These are phyloP conservation scores for Fulvia fulva DNA, from an alignment of 2,329 filamentous ascomycete genomes.

Conservation along the genomic window DNA sequence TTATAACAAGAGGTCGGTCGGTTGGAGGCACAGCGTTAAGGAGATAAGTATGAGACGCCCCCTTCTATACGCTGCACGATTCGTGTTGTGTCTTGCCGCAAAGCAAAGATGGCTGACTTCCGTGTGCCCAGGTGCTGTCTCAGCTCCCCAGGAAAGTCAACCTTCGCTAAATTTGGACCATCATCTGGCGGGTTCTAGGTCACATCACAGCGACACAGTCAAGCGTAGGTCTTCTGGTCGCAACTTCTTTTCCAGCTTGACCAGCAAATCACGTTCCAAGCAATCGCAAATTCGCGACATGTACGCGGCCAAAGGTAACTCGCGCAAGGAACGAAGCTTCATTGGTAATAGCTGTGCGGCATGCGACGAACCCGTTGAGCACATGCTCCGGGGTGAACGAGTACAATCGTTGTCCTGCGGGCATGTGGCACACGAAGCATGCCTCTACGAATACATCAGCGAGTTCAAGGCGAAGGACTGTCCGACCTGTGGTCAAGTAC, in stretches of 20 bases:
- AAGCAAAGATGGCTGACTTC: conserved; percentile 18
- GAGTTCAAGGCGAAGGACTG: conserved; percentile 93
- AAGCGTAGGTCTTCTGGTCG: conserved; percentile 9
- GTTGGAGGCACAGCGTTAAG: conserved; percentile 14
- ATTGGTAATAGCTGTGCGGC: conserved; percentile 89
- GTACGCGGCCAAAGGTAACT: conserved; percentile 30
- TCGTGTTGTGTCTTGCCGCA: conserved; percentile 4
- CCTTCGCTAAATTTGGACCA: conserved; percentile 19
- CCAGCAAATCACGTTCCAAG: conserved; percentile 19
- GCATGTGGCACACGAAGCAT: conserved; percentile 97
- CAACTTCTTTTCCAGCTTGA: conserved; percentile 14
- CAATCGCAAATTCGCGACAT: conserved; percentile 31
- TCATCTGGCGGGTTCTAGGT: conserved; percentile 5
- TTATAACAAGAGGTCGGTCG: conserved; percentile 10
- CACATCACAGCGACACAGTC: conserved; percentile 10
- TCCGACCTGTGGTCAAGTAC: conserved; percentile 84
- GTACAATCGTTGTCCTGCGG: conserved; percentile 93
- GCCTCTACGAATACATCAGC: conserved; percentile 97
- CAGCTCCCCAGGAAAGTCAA: conserved; percentile 21
- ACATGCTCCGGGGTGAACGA: conserved; percentile 87
- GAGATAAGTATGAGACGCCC: conserved; percentile 22
- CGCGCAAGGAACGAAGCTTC: conserved; percentile 84
- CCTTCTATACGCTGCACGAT: conserved; percentile 2
- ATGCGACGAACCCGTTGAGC: conserved; percentile 93
- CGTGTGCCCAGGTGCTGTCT: conserved; percentile 15